Evolutionary conservation across 2,329 filamentous ascomycete species (phyloP).

Genomic region (Mycocentrospora acerina): DNA sequence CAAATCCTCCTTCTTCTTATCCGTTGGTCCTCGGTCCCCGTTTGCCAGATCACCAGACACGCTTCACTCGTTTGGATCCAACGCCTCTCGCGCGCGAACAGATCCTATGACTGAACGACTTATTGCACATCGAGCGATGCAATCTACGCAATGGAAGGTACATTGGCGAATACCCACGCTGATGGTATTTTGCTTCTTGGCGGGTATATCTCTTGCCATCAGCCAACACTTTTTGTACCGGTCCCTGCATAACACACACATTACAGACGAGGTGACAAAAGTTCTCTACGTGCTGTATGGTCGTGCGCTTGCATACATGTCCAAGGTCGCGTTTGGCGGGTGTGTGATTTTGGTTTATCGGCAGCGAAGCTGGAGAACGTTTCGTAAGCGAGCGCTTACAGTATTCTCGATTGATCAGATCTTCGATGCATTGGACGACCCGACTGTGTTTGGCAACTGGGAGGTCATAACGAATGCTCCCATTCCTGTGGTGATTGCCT

Average conservation of each 20-base stretch:
- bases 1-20: slow-evolving; percentile 14
- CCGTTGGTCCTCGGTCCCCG: slow-evolving; percentile 8
- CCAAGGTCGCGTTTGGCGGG: slow-evolving; percentile 38
- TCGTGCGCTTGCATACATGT: slow-evolving; percentile 37
- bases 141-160: slow-evolving; percentile 32
- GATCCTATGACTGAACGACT: slow-evolving; percentile 34
- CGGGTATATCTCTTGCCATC: slow-evolving; percentile 32
- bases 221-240: slow-evolving; percentile 37
- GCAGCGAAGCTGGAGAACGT: slow-evolving; percentile 41
- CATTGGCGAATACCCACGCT: slow-evolving; percentile 41
- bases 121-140: slow-evolving; percentile 33
- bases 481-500: slow-evolving; percentile 26
- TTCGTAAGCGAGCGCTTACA: slow-evolving; percentile 33
- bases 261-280: slow-evolving; percentile 30
- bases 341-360: slow-evolving; percentile 35
- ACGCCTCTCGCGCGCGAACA: slow-evolving; percentile 23
- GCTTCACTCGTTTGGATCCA: slow-evolving; percentile 19
- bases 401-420: slow-evolving; percentile 40
- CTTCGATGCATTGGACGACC: slow-evolving; percentile 38
- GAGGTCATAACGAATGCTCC: slow-evolving; percentile 33
- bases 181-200: slow-evolving; percentile 28
- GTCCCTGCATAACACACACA: slow-evolving; percentile 27
- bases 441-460: slow-evolving; percentile 36
- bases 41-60: slow-evolving; percentile 24
- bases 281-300: slow-evolving; percentile 37